Evolutionary conservation across 495 filamentous ascomycete species (phyloP), one percentile per base, ranked within the genome.

Genomic region (Daldinia vernicosa): DNA sequence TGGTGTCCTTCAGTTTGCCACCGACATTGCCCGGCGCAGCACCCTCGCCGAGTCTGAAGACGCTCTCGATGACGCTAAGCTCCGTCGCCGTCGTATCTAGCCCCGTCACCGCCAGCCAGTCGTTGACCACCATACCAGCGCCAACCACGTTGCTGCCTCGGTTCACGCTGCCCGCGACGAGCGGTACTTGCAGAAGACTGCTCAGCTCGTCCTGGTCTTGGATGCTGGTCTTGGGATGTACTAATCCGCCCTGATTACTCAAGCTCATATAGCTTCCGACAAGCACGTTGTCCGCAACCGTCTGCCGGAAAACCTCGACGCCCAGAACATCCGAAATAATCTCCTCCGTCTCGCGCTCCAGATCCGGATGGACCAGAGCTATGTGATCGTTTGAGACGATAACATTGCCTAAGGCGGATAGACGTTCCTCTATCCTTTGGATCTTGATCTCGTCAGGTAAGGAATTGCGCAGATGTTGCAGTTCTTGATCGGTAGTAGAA

Each of bases 281-380:
- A 7, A 99, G 89, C 66, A 98, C 95, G 78, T 98, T 97, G 80
- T 98, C 96, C 74, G 93, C 92, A 61, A 99, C 89, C 50, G 95
- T 98, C 85, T 99, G 95, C 62, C 96, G 89, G 86, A 98, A 99
- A 15, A 99, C 95, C 82, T 99, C 95, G 61, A 99, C 95, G 60
- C 95, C 95, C 8, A 99, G 89, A 69, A 97, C 92, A 78, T 99
- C 95, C 72, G 95, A 95, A 78, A 99, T 93, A 66, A 95, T 95
- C 80, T 97, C 93, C 80, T 97, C 93, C 11, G 93, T 95, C 82
- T 98, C 94, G 43, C 95, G 91, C 86, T 98, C 95, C 60, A 98
- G 84, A 77, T 98, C 95, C n/a, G 95, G 95, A 77, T 98, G 95
- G 56, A 98, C 89, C 14, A 99, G 88, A 22, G 95, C 95, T 66